Percentiles rank a stretch among this genome's conserved stretches.
Evolutionary conservation across 495 filamentous ascomycete genomes (phyloP).

Genomic region (Lepidopterella palustris): DNA sequence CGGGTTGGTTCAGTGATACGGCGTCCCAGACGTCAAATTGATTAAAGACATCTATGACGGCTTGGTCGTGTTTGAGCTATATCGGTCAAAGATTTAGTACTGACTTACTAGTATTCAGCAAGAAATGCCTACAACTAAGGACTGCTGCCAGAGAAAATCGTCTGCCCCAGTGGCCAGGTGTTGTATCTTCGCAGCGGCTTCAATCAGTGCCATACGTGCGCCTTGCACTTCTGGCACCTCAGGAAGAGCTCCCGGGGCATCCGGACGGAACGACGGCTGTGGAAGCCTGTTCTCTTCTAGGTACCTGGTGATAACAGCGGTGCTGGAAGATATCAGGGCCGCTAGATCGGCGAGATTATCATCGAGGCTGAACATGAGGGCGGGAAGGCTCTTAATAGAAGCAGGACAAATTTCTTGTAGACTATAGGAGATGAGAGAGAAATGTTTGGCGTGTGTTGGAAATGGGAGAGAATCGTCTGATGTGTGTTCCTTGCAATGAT

Average conservation of each 20-base stretch:
- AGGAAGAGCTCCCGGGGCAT: conserved; percentile 14
- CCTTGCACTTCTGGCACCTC: conserved; percentile 2
- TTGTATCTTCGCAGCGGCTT: background rate
- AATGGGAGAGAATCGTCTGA: too few species aligned
- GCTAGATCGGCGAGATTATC: background rate
- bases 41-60: conserved; percentile 16
- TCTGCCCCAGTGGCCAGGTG: background rate
- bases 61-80: conserved; percentile 13
- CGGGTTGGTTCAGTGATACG: conserved; percentile 12
- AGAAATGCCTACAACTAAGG: background rate
- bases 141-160: background rate
- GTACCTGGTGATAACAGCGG: background rate
- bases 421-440: too few species aligned
- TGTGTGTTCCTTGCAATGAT: too few species aligned
- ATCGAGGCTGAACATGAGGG: background rate
- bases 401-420: too few species aligned
- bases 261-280: conserved; percentile 3
- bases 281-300: conserved; percentile 12
- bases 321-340: background rate
- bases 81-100: background rate
- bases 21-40: conserved; percentile 22
- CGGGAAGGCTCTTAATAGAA: background rate
- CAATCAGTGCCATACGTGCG: background rate
- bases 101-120: background rate
- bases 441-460: too few species aligned